Conservation (phyloP, 495 filamentous ascomycete species). For the Jackrogersella multiformis region DNA sequence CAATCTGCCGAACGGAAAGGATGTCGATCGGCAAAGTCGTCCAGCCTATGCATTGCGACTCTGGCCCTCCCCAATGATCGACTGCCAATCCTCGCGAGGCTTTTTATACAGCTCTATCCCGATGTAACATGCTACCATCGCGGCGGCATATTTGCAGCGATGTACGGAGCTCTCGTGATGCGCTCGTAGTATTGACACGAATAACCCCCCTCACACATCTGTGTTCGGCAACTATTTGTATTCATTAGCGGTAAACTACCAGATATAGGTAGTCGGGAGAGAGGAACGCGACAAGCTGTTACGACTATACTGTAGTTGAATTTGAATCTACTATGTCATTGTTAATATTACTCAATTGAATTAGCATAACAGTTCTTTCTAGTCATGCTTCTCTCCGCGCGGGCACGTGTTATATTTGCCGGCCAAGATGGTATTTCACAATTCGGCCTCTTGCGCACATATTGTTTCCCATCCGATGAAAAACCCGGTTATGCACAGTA, state of each 20-base stretch:
- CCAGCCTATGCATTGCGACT: constrained; percentile 18
- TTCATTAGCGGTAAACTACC: no score
- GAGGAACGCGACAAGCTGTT: constrained; percentile 1
- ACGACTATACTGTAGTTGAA: background rate
- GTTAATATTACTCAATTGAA: constrained; percentile 1
- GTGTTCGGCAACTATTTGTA: constrained; percentile 22
- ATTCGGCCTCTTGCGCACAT: constrained; percentile 2
- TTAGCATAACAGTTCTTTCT: background rate
- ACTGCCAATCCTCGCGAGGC: constrained; percentile 12
- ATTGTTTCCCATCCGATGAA: background rate
- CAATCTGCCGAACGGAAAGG: constrained; percentile 36
- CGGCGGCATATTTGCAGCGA: constrained; percentile 14
- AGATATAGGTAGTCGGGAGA: constrained; percentile 26
- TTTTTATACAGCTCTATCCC: constrained; percentile 7
- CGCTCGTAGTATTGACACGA: constrained; percentile 11
- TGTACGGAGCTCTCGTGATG: background rate
- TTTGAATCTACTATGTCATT: background rate
- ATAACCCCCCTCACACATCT: constrained; percentile 5
- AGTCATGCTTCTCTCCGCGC: background rate
- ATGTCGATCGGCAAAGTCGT: constrained; percentile 21
- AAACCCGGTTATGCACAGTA: background rate
- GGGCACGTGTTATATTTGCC: constrained; percentile 7
- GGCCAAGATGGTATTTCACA: constrained; percentile 8
- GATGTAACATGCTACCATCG: constrained; percentile 28
- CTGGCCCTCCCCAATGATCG: constrained; percentile 8